Conservation (phyloP, 73 alveolate genomes). For the Paramecium bursaria region DNA sequence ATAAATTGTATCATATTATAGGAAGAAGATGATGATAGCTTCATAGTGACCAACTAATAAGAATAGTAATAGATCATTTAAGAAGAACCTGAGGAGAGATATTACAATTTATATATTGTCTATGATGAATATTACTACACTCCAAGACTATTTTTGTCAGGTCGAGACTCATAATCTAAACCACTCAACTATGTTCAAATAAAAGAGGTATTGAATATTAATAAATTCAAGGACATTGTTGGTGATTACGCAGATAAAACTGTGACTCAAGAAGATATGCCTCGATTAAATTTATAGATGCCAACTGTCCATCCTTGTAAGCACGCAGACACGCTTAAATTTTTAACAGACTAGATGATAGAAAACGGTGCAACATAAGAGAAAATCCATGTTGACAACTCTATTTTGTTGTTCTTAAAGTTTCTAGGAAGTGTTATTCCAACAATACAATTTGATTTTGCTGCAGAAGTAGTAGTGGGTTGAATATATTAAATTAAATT, state of each 20-base stretch:
- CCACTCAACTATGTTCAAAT: background rate
- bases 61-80: background rate
- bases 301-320: slow-evolving; percentile 48
- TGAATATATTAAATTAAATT: no score
- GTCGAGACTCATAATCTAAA: background rate
- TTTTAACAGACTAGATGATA: slow-evolving; percentile 22
- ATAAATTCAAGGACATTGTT: background rate
- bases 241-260: slow-evolving; percentile 61
- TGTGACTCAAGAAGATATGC: slow-evolving; percentile 13
- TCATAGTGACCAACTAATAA: background rate
- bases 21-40: background rate
- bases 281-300: background rate
- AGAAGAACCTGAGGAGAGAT: background rate
- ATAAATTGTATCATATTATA: background rate
- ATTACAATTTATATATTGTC: slow-evolving; percentile 5
- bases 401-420: slow-evolving; percentile 18
- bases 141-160: slow-evolving; percentile 36
- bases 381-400: slow-evolving; percentile 44
- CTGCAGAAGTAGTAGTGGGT: no score
- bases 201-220: background rate
- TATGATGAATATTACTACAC: slow-evolving; percentile 47
- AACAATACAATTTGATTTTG: slow-evolving; percentile 55
- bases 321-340: slow-evolving; percentile 62
- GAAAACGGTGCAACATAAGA: slow-evolving; percentile 18
- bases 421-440: slow-evolving; percentile 39